Conservation (phyloP, 345 rosid genomes). For the Rhodomyrtus tomentosa region DNA sequence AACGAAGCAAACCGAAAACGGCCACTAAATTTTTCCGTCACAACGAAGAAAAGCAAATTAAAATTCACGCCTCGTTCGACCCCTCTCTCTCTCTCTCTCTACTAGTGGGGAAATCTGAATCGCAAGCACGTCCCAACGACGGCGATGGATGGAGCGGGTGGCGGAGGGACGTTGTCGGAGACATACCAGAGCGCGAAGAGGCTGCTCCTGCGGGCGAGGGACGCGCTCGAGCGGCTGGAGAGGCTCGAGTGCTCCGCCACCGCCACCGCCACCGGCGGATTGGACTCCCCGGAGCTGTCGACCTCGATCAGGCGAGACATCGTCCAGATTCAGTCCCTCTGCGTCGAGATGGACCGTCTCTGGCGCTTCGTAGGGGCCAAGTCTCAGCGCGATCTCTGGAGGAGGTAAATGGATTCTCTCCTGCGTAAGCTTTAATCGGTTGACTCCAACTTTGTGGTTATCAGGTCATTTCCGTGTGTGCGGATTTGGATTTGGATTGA, state of each 20-base stretch:
- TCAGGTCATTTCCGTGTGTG: neutral
- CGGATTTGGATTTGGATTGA: neutral
- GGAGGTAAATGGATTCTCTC: slow-evolving; percentile 24
- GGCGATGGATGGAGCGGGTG: slow-evolving; percentile 18
- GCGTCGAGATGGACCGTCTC: slow-evolving; percentile 70
- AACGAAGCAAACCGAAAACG: neutral
- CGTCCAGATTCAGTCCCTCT: slow-evolving; percentile 59
- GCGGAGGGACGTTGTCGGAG: slow-evolving; percentile 69
- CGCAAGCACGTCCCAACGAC: neutral
- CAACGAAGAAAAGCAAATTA: neutral
- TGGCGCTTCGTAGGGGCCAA: slow-evolving; percentile 74
- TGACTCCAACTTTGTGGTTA: neutral
- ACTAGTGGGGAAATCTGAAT: neutral
- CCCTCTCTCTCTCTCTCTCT: neutral
- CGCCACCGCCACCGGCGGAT: slow-evolving; percentile 20
- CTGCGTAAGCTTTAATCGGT: neutral
- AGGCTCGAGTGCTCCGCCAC: slow-evolving; percentile 47
- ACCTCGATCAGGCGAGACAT: slow-evolving; percentile 63
- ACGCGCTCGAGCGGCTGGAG: slow-evolving; percentile 81
- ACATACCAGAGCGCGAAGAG: slow-evolving; percentile 45
- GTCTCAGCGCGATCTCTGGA: slow-evolving; percentile 97
- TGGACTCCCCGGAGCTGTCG: slow-evolving; percentile 71
- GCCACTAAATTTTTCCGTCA: neutral
- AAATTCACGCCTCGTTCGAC: neutral
- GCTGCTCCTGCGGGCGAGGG: slow-evolving; percentile 54